Conservation (phyloP, 352 stramenopile species). For the Phytophthora fragariaefolia region DNA sequence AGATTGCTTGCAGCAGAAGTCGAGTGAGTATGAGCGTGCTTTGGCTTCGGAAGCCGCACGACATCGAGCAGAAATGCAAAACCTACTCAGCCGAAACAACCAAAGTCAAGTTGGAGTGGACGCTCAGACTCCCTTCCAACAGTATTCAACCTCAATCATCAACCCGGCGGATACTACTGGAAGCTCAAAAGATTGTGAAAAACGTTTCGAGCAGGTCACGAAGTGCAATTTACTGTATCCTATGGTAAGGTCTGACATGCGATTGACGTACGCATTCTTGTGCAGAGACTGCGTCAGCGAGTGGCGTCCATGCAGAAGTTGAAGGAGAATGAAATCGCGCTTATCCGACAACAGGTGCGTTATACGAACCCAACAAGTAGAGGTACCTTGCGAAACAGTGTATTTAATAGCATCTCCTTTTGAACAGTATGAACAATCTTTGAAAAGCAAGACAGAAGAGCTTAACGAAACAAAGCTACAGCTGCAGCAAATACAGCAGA, state of each 20-base stretch:
- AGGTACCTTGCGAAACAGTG: not conserved
- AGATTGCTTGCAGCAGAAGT: slow-evolving; percentile 57
- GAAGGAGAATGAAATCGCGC: slow-evolving; percentile 76
- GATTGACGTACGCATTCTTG: not conserved
- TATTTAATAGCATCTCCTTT: not conserved
- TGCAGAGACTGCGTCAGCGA: slow-evolving; percentile 56
- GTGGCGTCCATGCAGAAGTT: slow-evolving; percentile 56
- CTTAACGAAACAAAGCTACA: slow-evolving; percentile 39
- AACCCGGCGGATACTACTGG: slow-evolving; percentile 24
- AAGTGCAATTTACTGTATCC: not conserved
- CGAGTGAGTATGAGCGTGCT: slow-evolving; percentile 66
- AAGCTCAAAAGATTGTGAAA: slow-evolving; percentile 35
- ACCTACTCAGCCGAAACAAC: slow-evolving; percentile 54
- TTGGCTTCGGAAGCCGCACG: slow-evolving; percentile 49
- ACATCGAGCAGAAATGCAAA: slow-evolving; percentile 64
- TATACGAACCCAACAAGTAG: not conserved
- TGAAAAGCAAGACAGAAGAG: slow-evolving; percentile 61
- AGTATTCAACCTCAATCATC: slow-evolving; percentile 23
- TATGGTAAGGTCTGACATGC: not conserved
- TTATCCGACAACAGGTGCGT: slow-evolving; percentile 70
- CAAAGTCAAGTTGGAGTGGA: not conserved
- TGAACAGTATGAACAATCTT: slow-evolving; percentile 66
- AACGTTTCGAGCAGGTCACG: slow-evolving; percentile 36
- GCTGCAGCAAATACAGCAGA: slow-evolving; percentile 46
- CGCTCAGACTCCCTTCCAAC: slow-evolving; percentile 21